phyloP scores from a whole-genome alignment of 306 rosid species.

The Fragaria nilgerrensis region DNA sequence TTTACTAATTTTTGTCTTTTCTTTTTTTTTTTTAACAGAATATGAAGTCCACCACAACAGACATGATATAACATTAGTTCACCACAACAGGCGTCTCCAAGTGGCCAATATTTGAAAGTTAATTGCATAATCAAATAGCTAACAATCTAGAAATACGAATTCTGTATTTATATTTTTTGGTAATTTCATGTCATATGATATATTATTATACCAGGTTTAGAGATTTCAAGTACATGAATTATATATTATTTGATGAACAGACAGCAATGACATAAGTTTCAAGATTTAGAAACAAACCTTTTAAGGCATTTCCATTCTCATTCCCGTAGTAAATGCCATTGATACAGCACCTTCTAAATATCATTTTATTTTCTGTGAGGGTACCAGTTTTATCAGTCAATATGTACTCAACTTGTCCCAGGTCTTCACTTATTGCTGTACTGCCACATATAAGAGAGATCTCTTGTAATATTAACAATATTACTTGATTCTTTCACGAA shows the following conservation, averaged over 20 bases:
- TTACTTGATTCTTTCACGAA: conserved; percentile 14
- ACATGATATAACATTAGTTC: not conserved
- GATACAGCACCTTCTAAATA: conserved; percentile 93
- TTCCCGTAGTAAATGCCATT: conserved; percentile 81
- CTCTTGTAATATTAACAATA: conserved; percentile 36
- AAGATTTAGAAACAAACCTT: conserved; percentile 54
- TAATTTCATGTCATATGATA: conserved; percentile 13
- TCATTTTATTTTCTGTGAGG: conserved; percentile 92
- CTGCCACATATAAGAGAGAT: conserved; percentile 76
- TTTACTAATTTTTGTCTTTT: not conserved
- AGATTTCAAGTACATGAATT: not conserved
- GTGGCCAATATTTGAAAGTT: not conserved
- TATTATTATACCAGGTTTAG: not conserved
- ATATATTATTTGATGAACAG: conserved; percentile 7
- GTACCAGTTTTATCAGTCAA: conserved; percentile 99
- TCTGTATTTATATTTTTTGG: not conserved
- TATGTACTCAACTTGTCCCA: conserved; percentile 99
- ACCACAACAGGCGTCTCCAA: not conserved
- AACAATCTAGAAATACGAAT: not conserved
- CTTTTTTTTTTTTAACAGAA: not conserved
- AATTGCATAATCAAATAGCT: not conserved
- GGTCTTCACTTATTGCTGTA: conserved; percentile 98
- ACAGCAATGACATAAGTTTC: conserved; percentile 29
- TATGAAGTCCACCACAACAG: not conserved
- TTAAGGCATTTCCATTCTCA: conserved; percentile 88